Evolutionary conservation across 2,329 filamentous ascomycete genomes (phyloP), one percentile per base, ranked within the genome.

Genomic region (Tolypocladium tropicale): DNA sequence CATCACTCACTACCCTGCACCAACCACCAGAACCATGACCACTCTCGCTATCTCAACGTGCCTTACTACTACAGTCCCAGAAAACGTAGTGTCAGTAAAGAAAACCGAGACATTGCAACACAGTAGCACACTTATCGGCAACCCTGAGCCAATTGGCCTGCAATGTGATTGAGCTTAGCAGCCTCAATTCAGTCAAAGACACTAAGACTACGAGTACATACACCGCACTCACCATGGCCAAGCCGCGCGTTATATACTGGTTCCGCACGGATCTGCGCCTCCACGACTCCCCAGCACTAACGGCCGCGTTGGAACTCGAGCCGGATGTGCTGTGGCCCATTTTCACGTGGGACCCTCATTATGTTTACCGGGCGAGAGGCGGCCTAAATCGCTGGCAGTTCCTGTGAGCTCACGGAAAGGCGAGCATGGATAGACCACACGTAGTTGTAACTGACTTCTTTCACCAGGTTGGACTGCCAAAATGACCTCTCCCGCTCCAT

Each of bases 271-370:
- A 91, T 66, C 75, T 91, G 12, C 83, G 88, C 23, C 79, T 92
- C 2, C 87, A 91, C 70, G 88, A 91, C 68, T 90, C 86, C 0
- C 87, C 87, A 10, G 87, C 86, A 1, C 74, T 92, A 30, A 79
- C 84, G 67, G 86, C 86, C 2, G 88, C 88, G 0, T 71, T 92
- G 9, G 84, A 87, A 57, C 75, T 91, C 7, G 76, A 87, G 0
- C 86, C 88, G 1, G 79, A 80, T 54, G 82, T 79, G 23, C 73
- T 92, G 30, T 91, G 86, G 75, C 88, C 87, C 1, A 80, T 91
- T 50, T 92, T 88, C 78, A 89, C 85, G 1, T 92, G 87, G 86
- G 88, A 90, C 66, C 87, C 87, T 56, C 86, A 91, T 67, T 91
- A 91, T 66, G 86, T 91, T 30, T 90, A 90, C 66, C 79, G 79